Percentiles rank a stretch among this genome's conserved stretches.
These are phyloP conservation scores for Xanthoceras sorbifolium DNA, from an alignment of 345 rosid species.

Conservation along the genomic window DNA sequence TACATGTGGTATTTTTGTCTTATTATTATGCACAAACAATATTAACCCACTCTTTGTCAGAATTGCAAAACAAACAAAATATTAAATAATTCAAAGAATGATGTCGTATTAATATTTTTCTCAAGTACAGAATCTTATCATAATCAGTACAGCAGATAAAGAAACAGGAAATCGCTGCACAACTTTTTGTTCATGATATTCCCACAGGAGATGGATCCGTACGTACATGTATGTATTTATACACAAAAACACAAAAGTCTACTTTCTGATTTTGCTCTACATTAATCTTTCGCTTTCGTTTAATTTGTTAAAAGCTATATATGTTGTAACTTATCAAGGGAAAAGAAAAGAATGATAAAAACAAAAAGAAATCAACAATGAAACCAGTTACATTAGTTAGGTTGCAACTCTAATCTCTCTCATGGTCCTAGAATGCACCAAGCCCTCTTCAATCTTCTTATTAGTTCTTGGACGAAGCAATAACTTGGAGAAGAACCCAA, in stretches of 20 bases:
- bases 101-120: background rate
- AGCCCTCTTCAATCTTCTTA: conserved; percentile 26
- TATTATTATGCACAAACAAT: background rate
- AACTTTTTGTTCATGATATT: conserved; percentile 4
- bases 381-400: background rate
- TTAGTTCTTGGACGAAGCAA: conserved; percentile 23
- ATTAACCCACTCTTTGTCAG: background rate
- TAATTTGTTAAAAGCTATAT: background rate
- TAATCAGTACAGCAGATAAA: background rate
- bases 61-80: background rate
- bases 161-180: background rate
- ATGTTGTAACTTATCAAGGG: background rate
- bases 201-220: background rate
- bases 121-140: background rate
- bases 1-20: conserved; percentile 17
- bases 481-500: conserved; percentile 50
- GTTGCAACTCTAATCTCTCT: background rate
- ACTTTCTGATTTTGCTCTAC: background rate
- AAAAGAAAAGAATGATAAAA: background rate
- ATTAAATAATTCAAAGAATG: no score
- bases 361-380: background rate
- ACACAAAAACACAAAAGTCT: background rate
- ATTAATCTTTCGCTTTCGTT: background rate
- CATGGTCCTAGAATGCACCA: conserved; percentile 27
- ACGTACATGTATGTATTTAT: background rate